A percentile compares a stretch with the other conserved stretches of the same genome.
Conservation (phyloP, 2,329 filamentous ascomycete genomes). For the Hypoxylon sp. region DNA sequence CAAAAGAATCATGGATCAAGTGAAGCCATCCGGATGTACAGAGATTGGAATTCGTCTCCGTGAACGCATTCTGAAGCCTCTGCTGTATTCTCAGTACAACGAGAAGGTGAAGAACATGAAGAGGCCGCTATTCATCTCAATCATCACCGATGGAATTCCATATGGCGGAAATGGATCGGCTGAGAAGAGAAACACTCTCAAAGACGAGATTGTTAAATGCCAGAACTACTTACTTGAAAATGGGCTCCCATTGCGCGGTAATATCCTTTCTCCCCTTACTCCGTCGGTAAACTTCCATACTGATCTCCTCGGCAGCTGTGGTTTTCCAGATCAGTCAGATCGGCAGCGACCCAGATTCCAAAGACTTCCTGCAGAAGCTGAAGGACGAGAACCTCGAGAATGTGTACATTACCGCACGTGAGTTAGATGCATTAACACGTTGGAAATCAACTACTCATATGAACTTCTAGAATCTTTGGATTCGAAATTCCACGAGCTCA, state of each 20-base stretch:
- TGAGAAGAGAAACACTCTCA: constrained; percentile 31
- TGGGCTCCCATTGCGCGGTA: constrained; percentile 34
- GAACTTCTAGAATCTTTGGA: constrained; percentile 31
- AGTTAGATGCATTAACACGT: not conserved
- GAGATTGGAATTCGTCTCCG: constrained; percentile 37
- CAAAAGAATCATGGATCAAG: constrained; percentile 20
- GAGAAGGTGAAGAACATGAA: constrained; percentile 27
- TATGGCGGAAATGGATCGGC: constrained; percentile 21
- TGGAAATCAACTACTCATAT: not conserved
- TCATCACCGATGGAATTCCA: constrained; percentile 40
- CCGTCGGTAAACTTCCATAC: not conserved
- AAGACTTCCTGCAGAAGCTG: constrained; percentile 35
- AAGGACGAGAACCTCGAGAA: constrained; percentile 38
- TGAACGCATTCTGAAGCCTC: constrained; percentile 34
- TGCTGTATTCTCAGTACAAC: constrained; percentile 33
- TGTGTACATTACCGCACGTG: constrained; percentile 41
- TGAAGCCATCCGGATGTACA: constrained; percentile 28
- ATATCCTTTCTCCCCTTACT: not conserved
- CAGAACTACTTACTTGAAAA: constrained; percentile 37
- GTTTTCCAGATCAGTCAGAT: constrained; percentile 44
- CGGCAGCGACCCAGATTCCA: constrained; percentile 36
- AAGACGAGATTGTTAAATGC: constrained; percentile 35
- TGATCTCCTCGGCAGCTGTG: constrained; percentile 32
- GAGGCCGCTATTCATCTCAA: constrained; percentile 35
- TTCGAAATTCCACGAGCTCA: constrained; percentile 37